Evolutionary conservation across 306 rosid genomes (phyloP), one percentile per base, ranked within the genome.

Genomic region (Cucurbita moschata): DNA sequence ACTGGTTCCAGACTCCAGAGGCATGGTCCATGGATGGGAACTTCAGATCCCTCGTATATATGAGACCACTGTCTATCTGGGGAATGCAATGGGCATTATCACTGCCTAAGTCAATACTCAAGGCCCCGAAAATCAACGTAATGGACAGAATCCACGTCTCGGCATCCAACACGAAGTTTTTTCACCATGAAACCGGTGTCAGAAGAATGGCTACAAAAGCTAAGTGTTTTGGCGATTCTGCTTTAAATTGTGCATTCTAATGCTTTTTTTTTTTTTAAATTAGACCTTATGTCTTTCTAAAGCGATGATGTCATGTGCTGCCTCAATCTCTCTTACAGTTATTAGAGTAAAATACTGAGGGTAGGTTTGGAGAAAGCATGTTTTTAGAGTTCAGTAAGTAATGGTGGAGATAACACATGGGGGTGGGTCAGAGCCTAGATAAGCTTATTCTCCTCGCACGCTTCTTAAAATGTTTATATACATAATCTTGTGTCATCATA

Each of bases 21-120:
- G 99, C 82, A 58, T 94, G 96, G 88, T 83, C 99, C n/a, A 81
- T 80, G 18, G 96, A 89, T 14, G 99, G 97, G 65, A 91, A 89
- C 85, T 94, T 85, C 80, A 79, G 99, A 59, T 94, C 99, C 4
- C 96, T 94, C 39, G 84, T 90, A 56, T 94, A 91, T 49, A 94
- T 94, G 99, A 87, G 99, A 82, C 99, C 99, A 4, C 85, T 94
- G 11, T 78, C 99, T 6, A 94, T 94, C 75, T 94, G 99, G 99
- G 88, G 87, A 23, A 94, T 94, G 99, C 99, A 94, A 53, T 83
- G 82, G 77, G 99, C 99, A 40, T 72, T 87, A 65, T 85, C 86
- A 23, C 65, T 83, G 80, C 99, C 96, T 0, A 87, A 86, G 87
- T 96, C 99, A 16, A 83, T 89, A 64, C 97, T 94, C 8, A 97